Conservation (phyloP, 768 basidiomycete species). For the Leccinum disarticulatum region DNA sequence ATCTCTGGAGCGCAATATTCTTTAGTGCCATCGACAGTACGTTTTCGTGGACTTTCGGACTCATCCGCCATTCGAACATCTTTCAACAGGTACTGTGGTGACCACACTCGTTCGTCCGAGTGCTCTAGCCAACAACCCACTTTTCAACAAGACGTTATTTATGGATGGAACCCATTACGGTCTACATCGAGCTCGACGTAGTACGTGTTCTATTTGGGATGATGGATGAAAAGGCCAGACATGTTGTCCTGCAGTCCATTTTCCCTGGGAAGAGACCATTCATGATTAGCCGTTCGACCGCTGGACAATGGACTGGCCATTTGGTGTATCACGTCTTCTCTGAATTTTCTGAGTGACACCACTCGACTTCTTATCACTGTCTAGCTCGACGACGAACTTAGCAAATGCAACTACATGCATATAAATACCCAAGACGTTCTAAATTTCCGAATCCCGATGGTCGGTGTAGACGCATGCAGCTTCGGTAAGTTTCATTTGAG, state of each 20-base stretch:
- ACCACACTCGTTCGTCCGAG: not conserved
- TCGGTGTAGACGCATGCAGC: slow-evolving; percentile 67
- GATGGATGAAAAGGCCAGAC: slow-evolving; percentile 69
- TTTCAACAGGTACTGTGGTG: slow-evolving; percentile 39
- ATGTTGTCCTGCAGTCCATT: slow-evolving; percentile 54
- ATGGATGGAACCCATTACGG: slow-evolving; percentile 70
- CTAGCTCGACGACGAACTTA: slow-evolving; percentile 75
- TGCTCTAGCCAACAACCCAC: slow-evolving; percentile 44
- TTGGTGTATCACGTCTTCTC: slow-evolving; percentile 44
- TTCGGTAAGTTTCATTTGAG: slow-evolving; percentile 21
- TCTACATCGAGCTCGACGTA: slow-evolving; percentile 53
- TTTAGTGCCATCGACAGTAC: not conserved
- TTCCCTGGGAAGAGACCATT: slow-evolving; percentile 66
- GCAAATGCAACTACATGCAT: slow-evolving; percentile 72
- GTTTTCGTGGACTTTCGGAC: not conserved
- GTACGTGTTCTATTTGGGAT: slow-evolving; percentile 70
- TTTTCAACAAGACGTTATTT: slow-evolving; percentile 58
- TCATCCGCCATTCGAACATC: slow-evolving; percentile 4
- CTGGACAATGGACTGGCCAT: slow-evolving; percentile 71
- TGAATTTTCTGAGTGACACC: not conserved
- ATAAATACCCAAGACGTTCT: slow-evolving; percentile 72
- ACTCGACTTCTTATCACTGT: not conserved
- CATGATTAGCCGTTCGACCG: slow-evolving; percentile 65
- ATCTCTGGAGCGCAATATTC: not conserved
- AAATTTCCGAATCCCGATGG: slow-evolving; percentile 84